phyloP scores from a whole-genome alignment of 805 yeast genomes.

The Sugiyamaella floridensis region DNA sequence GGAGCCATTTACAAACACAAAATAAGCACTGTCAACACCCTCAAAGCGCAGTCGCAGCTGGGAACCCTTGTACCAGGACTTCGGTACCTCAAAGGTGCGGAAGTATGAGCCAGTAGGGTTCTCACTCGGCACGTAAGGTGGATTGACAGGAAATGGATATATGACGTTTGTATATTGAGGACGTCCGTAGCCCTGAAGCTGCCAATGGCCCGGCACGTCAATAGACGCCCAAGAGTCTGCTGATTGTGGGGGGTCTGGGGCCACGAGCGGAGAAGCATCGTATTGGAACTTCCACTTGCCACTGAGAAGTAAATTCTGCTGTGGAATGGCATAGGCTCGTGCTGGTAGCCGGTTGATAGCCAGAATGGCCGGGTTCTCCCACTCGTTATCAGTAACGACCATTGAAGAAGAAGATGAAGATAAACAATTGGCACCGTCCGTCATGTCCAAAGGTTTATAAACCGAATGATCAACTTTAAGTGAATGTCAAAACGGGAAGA shows the following conservation, averaged over 20 bases:
- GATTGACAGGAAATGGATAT: conserved; percentile 31
- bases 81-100: conserved; percentile 20
- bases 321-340: conserved; percentile 14
- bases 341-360: conserved; percentile 14
- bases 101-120: conserved; percentile 33
- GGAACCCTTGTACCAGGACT: conserved; percentile 16
- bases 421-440: too few relatives aligned
- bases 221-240: conserved; percentile 17
- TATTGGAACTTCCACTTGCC: conserved; percentile 25
- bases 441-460: too few relatives aligned
- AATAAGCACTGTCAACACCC: conserved; percentile 34
- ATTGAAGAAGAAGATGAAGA: background rate
- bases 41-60: conserved; percentile 29
- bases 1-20: conserved; percentile 29
- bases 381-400: conserved; percentile 1
- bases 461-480: too few relatives aligned
- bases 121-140: conserved; percentile 31
- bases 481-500: too few relatives aligned
- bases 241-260: conserved; percentile 2
- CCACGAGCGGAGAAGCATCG: conserved; percentile 4
- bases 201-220: conserved; percentile 34
- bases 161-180: conserved; percentile 33
- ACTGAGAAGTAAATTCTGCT: conserved; percentile 12
- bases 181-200: conserved; percentile 31
- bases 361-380: conserved; percentile 12